Conservation (phyloP, 345 rosid species). For the Psidium friedrichsthalianum region DNA sequence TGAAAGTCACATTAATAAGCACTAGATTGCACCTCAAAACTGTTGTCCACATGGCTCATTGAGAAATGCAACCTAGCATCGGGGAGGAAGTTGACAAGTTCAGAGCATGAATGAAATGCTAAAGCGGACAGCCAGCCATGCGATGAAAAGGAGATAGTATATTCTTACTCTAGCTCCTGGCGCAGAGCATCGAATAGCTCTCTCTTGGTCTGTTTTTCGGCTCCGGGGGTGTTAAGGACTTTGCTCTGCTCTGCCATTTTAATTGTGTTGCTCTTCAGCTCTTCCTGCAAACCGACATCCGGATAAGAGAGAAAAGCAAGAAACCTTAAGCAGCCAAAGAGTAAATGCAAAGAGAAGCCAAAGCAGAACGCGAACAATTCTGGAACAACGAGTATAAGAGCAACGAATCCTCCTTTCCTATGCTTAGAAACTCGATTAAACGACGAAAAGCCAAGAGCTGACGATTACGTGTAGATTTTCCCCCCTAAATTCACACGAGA, state of each 20-base stretch:
- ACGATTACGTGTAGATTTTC: not conserved
- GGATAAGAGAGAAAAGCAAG: not conserved
- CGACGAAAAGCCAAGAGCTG: not conserved
- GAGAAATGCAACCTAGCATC: not conserved
- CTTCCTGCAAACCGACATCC: slow-evolving; percentile 37
- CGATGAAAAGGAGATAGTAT: not conserved
- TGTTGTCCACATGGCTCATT: not conserved
- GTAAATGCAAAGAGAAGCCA: not conserved
- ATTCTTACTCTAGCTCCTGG: slow-evolving; percentile 74
- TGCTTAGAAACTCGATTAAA: not conserved
- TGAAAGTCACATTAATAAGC: not conserved
- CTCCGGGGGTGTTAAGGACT: slow-evolving; percentile 81
- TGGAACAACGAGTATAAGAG: not conserved
- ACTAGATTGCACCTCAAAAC: not conserved
- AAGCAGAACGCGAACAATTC: not conserved
- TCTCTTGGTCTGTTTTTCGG: slow-evolving; percentile 84
- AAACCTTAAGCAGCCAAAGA: not conserved
- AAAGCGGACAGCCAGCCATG: not conserved
- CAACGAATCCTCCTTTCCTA: not conserved
- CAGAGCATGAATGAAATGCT: not conserved
- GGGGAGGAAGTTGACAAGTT: not conserved
- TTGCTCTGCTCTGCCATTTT: slow-evolving; percentile 85
- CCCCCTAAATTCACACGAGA: not conserved
- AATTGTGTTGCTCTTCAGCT: slow-evolving; percentile 65
- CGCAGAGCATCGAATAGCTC: slow-evolving; percentile 85